Evolutionary conservation across 108 stramenopile species (phyloP).

Genomic region (Skeletonema menzelii): DNA sequence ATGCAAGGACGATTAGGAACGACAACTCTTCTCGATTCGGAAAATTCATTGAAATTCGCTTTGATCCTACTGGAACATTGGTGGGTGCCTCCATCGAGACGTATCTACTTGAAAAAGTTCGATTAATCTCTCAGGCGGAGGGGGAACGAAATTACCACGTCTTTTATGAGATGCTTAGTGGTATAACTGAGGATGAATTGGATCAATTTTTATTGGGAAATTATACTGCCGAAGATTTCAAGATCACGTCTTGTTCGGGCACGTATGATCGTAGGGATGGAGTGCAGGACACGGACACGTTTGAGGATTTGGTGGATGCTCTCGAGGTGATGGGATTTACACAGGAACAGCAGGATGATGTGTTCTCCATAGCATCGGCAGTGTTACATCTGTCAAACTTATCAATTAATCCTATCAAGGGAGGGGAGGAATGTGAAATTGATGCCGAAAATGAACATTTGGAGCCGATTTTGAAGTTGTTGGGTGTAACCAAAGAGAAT

Average conservation of each 20-base stretch:
- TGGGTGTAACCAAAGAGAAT: slow-evolving; percentile 68
- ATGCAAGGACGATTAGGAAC: slow-evolving; percentile 89
- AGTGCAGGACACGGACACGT: slow-evolving; percentile 49
- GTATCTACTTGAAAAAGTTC: slow-evolving; percentile 94
- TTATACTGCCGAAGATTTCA: slow-evolving; percentile 46
- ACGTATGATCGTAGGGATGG: slow-evolving; percentile 63
- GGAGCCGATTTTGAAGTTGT: slow-evolving; percentile 56
- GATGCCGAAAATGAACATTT: slow-evolving; percentile 47
- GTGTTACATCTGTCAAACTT: slow-evolving; percentile 68
- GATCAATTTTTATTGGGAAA: slow-evolving; percentile 53
- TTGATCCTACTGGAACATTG: slow-evolving; percentile 64
- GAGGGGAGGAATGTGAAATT: slow-evolving; percentile 55
- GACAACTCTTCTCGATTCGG: slow-evolving; percentile 90
- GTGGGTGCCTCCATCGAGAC: slow-evolving; percentile 88
- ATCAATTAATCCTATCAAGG: slow-evolving; percentile 53
- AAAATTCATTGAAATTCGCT: slow-evolving; percentile 94
- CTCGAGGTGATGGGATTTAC: slow-evolving; percentile 59
- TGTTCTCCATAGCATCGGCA: slow-evolving; percentile 51
- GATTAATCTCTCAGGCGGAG: slow-evolving; percentile 75
- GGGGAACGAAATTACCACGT: slow-evolving; percentile 95
- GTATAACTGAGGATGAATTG: slow-evolving; percentile 50
- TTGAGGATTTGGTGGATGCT: slow-evolving; percentile 46
- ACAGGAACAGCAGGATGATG: slow-evolving; percentile 36
- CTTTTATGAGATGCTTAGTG: slow-evolving; percentile 84
- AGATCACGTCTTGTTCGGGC: slow-evolving; percentile 51